These are phyloP conservation scores for Asterophora parasitica DNA, from an alignment of 768 basidiomycete genomes.

Conservation along the genomic window DNA sequence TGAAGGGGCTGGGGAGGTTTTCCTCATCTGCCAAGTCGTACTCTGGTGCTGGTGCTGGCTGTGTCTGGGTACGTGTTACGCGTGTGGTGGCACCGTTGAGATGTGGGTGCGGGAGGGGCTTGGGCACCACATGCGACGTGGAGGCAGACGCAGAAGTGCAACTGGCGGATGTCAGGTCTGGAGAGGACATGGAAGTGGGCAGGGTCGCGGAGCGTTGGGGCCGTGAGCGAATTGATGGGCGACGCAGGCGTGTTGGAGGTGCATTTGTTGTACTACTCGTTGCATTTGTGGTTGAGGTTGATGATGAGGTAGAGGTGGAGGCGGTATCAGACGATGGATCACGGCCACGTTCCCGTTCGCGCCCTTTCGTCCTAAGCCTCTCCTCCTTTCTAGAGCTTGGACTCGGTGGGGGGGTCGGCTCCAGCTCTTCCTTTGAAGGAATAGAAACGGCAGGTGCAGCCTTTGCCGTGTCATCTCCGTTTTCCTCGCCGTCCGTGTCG, in stretches of 20 bases:
- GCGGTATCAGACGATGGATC: slow-evolving; percentile 17
- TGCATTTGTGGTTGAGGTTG: slow-evolving; percentile 14
- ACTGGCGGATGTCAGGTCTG: slow-evolving; percentile 27
- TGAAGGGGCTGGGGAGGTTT: slow-evolving; percentile 80
- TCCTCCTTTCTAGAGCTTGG: slow-evolving; percentile 44
- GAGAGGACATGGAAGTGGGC: slow-evolving; percentile 28
- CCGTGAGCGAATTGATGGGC: slow-evolving; percentile 50
- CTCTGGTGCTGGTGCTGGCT: slow-evolving; percentile 30
- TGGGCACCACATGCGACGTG: slow-evolving; percentile 23
- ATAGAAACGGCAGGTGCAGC: slow-evolving; percentile 13
- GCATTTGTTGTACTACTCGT: slow-evolving; percentile 10
- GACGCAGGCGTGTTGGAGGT: slow-evolving; percentile 47
- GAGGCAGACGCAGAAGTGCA: slow-evolving; percentile 10
- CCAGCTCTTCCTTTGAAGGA: slow-evolving; percentile 21
- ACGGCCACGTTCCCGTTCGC: slow-evolving; percentile 13
- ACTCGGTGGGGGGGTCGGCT: slow-evolving; percentile 37
- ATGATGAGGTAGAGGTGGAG: slow-evolving; percentile 13
- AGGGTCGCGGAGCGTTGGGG: slow-evolving; percentile 21
- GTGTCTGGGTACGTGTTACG: slow-evolving; percentile 19
- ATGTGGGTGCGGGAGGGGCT: slow-evolving; percentile 43
- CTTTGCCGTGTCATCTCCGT: slow-evolving; percentile 16
- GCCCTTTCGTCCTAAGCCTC: slow-evolving; percentile 20
- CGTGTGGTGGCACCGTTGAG: slow-evolving; percentile 20
- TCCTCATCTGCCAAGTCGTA: slow-evolving; percentile 78
- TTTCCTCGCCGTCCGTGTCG: slow-evolving; percentile 24